A percentile compares a stretch with the other conserved stretches of the same genome.
Conservation (phyloP, 441 rosid species). For the Pelargonium australe region DNA sequence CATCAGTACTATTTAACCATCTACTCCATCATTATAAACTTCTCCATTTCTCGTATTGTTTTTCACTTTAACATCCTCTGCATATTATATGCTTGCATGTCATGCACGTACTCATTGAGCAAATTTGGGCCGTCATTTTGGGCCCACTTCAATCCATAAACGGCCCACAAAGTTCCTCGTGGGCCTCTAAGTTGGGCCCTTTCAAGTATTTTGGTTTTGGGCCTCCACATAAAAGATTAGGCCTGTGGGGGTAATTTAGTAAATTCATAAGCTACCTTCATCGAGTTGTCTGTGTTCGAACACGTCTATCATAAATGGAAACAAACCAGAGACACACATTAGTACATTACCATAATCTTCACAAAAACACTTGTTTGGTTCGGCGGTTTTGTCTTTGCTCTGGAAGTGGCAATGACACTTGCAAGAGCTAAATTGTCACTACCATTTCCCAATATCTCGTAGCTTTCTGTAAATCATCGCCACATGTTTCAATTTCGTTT, state of each 20-base stretch:
- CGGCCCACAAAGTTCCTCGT: too few species aligned
- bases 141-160: too few species aligned
- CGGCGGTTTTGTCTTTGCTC: not conserved
- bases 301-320: not conserved
- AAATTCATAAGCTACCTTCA: not conserved
- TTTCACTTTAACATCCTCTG: too few species aligned
- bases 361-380: not conserved
- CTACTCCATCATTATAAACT: too few species aligned
- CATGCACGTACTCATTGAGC: too few species aligned
- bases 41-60: too few species aligned
- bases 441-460: not conserved
- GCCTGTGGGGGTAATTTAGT: constrained; percentile 2
- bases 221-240: not conserved
- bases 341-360: not conserved
- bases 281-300: not conserved
- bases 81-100: too few species aligned
- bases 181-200: too few species aligned
- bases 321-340: not conserved
- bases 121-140: too few species aligned
- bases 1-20: too few species aligned
- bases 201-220: too few species aligned
- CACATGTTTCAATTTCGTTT: not conserved
- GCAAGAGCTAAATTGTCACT: not conserved
- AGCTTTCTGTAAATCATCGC: not conserved
- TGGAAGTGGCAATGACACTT: not conserved